Evolutionary conservation across 768 basidiomycete genomes (phyloP), one percentile per base, ranked within the genome.

Genomic region (Infundibulicybe gibba): DNA sequence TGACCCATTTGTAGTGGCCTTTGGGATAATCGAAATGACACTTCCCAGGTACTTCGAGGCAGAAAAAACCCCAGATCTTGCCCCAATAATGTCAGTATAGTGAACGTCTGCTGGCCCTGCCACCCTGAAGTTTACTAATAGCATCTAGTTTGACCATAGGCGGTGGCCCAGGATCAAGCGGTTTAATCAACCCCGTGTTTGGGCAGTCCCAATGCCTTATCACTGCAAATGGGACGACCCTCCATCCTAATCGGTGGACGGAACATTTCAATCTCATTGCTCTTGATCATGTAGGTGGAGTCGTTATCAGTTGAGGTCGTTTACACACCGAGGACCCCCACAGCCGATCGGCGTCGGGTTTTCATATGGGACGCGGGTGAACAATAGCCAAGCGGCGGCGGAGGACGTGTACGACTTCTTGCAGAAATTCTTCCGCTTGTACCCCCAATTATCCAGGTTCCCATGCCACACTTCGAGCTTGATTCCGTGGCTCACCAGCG

Each of bases 321-420:
- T 44, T 4, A 44, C 14, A 40, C 38, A 4, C 25, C 8, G 8
- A 25, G 25, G n/a, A 33, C 0, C 44, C 46, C 43, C 17, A 16
- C 30, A 64, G 64, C 68, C 64, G 20, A 55, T 65, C 16, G 64
- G 63, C 6, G 65, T 56, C 2, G 67, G 68, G 3, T 63, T 61
- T 30, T 70, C 68, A 2, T 68, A 65, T 48, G 68, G 68, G 1
- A 52, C 53, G 4, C 40, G 16, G n/a, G 63, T 67, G 10, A 65
- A 65, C 51, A 65, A 60, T 37, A 66, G 63, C 40, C 58, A 57
- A 0, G 51, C 39, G 34, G 65, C 63, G 2, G 68, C 66, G 2
- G 35, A 52, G 17, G 67, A 67, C 48, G 61, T 60, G 11, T 68
- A 67, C 45, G 67, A 66, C 50, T 70, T 68, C 43, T 37, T 68